Percentiles rank a stretch among this genome's conserved stretches.
These are phyloP conservation scores for Aspergillus asperescens DNA, from an alignment of 495 filamentous ascomycete species.

Conservation along the genomic window DNA sequence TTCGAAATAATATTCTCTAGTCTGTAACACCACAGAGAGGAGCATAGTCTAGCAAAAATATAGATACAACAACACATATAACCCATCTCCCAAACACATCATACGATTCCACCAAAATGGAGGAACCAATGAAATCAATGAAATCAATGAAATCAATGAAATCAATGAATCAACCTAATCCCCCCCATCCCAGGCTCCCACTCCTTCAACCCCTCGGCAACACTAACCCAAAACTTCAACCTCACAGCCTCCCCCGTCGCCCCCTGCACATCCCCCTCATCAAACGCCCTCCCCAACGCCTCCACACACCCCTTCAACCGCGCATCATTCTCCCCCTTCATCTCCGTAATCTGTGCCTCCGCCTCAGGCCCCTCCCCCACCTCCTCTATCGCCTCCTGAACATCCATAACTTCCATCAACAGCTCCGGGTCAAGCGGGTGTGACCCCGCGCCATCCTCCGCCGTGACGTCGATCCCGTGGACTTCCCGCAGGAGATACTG, in stretches of 20 bases:
- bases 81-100: no score
- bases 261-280: conserved; percentile 54
- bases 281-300: conserved; percentile 58
- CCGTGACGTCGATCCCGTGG: conserved; percentile 66
- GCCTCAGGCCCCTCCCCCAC: conserved; percentile 41
- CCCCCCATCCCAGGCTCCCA: conserved; percentile 75
- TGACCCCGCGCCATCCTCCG: conserved; percentile 57
- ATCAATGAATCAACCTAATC: conserved; percentile 59
- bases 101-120: not conserved
- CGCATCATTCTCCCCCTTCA: conserved; percentile 62
- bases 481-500: conserved; percentile 71
- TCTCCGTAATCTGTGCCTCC: conserved; percentile 56
- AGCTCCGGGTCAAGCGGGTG: conserved; percentile 64
- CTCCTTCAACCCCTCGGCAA: conserved; percentile 69
- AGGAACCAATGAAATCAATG: not conserved
- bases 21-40: no score
- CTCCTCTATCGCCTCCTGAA: conserved; percentile 78
- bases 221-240: conserved; percentile 89
- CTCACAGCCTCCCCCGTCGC: conserved; percentile 67
- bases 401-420: conserved; percentile 83
- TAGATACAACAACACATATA: no score
- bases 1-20: no score
- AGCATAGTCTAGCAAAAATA: no score
- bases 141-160: not conserved
- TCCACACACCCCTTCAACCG: conserved; percentile 57